Evolutionary conservation across 768 basidiomycete genomes (phyloP).

Genomic region (Boletellus ananiceps): DNA sequence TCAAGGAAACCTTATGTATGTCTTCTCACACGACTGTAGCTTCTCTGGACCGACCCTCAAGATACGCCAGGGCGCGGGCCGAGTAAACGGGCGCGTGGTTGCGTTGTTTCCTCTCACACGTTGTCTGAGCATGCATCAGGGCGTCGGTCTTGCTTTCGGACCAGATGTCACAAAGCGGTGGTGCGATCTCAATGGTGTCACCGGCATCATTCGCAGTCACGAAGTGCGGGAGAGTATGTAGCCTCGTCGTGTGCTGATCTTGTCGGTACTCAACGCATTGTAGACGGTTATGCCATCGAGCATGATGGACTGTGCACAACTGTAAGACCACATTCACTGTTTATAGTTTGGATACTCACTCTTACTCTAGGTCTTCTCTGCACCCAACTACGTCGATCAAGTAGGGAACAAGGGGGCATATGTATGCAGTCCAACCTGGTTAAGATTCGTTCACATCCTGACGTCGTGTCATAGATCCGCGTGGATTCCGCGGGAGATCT

Average conservation of each 20-base stretch:
- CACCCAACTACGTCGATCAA: conserved; percentile 94
- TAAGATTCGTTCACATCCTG: conserved; percentile 3
- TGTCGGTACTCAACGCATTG: conserved; percentile 2
- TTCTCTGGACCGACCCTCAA: conserved; percentile 97
- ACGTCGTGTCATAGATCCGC: conserved; percentile 52
- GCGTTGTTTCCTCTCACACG: conserved; percentile 3
- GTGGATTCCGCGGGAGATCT: conserved; percentile 74
- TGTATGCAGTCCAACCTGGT: conserved; percentile 42
- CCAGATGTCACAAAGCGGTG: conserved; percentile 89
- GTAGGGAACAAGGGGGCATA: conserved; percentile 90
- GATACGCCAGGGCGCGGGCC: conserved; percentile 85
- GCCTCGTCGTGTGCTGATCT: not conserved
- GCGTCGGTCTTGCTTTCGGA: conserved; percentile 94
- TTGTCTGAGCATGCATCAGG: conserved; percentile 42
- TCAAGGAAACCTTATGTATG: not conserved
- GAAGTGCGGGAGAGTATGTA: conserved; percentile 86
- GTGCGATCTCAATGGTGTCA: conserved; percentile 83
- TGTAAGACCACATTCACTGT: conserved; percentile 36
- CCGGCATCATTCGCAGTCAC: conserved; percentile 90
- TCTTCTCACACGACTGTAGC: conserved; percentile 37
- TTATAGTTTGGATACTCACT: conserved; percentile 9
- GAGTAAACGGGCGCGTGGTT: conserved; percentile 79
- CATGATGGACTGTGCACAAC: conserved; percentile 94
- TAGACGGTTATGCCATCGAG: conserved; percentile 92
- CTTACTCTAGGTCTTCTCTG: conserved; percentile 71